phyloP scores from a whole-genome alignment of 176 grass and related monocot species.

The Aechmea fasciata region DNA sequence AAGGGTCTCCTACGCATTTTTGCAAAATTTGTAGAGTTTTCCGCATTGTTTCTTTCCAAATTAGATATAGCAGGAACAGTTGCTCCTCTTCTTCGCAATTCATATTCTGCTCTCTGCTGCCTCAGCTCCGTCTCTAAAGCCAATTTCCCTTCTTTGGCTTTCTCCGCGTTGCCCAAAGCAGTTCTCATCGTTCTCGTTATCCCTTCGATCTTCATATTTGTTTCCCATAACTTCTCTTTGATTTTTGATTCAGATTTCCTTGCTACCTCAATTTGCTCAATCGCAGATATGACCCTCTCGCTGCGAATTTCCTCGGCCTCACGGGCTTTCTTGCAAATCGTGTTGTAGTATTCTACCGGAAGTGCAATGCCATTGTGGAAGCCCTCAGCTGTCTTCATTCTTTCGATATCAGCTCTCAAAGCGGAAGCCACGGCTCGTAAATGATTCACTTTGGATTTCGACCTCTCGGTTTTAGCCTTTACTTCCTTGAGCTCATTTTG shows the following conservation, averaged over 20 bases:
- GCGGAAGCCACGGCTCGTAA: slow-evolving; percentile 44
- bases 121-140: slow-evolving; percentile 51
- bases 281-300: slow-evolving; percentile 37
- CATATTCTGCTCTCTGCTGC: slow-evolving; percentile 40
- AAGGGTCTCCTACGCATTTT: slow-evolving; percentile 30
- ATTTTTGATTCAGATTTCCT: slow-evolving; percentile 59
- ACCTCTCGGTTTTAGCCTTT: slow-evolving; percentile 37
- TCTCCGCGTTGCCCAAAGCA: slow-evolving; percentile 41
- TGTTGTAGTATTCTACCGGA: slow-evolving; percentile 45
- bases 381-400: slow-evolving; percentile 25
- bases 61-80: slow-evolving; percentile 11
- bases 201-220: slow-evolving; percentile 37
- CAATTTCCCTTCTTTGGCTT: slow-evolving; percentile 33
- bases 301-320: slow-evolving; percentile 45
- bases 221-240: slow-evolving; percentile 30
- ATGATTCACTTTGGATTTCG: slow-evolving; percentile 38
- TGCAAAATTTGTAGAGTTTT: slow-evolving; percentile 7
- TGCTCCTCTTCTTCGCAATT: slow-evolving; percentile 14
- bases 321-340: slow-evolving; percentile 38
- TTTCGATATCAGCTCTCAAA: slow-evolving; percentile 45
- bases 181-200: slow-evolving; percentile 25
- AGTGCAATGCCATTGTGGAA: slow-evolving; percentile 26
- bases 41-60: slow-evolving; percentile 28
- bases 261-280: slow-evolving; percentile 48
- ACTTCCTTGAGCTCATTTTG: slow-evolving; percentile 55